These are phyloP conservation scores for Nepenthes gracilis DNA, from an alignment of 148 eudicot genomes.

Conservation along the genomic window DNA sequence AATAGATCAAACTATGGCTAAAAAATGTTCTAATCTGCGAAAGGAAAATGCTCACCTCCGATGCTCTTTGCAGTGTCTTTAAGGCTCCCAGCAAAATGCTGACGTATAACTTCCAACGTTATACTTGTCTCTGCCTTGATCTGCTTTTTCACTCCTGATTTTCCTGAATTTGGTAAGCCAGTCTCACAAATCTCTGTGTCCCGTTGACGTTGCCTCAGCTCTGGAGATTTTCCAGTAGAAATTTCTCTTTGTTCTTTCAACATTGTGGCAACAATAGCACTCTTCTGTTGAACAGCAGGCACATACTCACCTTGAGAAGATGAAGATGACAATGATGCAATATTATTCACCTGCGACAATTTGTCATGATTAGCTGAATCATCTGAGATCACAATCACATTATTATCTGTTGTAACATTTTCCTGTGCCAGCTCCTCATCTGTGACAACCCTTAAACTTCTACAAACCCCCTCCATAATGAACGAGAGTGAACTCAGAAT, in stretches of 20 bases:
- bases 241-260: slow-evolving; percentile 14
- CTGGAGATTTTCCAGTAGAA: slow-evolving; percentile 12
- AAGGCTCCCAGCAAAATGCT: slow-evolving; percentile 88
- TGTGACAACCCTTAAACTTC: slow-evolving; percentile 56
- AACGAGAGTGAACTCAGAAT: slow-evolving; percentile 56
- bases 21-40: background rate
- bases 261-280: background rate
- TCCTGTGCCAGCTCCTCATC: slow-evolving; percentile 60
- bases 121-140: slow-evolving; percentile 60
- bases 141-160: slow-evolving; percentile 48
- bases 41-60: slow-evolving; percentile 43
- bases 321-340: slow-evolving; percentile 17
- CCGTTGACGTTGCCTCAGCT: background rate
- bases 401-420: slow-evolving; percentile 7
- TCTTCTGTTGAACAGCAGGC: slow-evolving; percentile 9
- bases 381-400: slow-evolving; percentile 7
- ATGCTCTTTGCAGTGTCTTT: slow-evolving; percentile 88
- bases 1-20: too few species aligned
- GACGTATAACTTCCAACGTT: slow-evolving; percentile 66
- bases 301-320: background rate
- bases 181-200: slow-evolving; percentile 16
- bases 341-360: slow-evolving; percentile 9
- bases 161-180: slow-evolving; percentile 24
- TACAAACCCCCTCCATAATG: slow-evolving; percentile 53
- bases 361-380: slow-evolving; percentile 4